These are phyloP conservation scores for Ochromonadaceae sp. DNA, from an alignment of 352 stramenopile species.

Conservation along the genomic window DNA sequence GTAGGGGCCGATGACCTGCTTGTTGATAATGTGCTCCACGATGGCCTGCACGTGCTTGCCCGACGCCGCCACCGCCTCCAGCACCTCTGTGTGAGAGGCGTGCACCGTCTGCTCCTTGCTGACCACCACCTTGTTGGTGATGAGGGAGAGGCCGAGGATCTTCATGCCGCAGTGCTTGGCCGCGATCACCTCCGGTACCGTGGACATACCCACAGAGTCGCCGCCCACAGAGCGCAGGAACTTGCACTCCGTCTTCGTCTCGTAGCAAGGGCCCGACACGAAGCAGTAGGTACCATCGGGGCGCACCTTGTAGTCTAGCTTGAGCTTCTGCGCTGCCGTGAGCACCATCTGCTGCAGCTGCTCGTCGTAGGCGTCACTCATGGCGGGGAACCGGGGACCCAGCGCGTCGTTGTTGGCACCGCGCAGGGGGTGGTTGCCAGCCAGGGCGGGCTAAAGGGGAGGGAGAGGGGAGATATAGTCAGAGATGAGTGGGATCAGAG, in stretches of 20 bases:
- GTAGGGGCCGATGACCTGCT: conserved; percentile 10
- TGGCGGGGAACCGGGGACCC: conserved; percentile 79
- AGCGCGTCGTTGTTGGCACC: conserved; percentile 87
- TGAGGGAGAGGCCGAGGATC: conserved; percentile 83
- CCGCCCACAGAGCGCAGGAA: conserved; percentile 75
- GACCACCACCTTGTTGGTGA: conserved; percentile 64
- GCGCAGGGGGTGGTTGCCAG: conserved; percentile 76
- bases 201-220: conserved; percentile 88
- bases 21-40: conserved; percentile 20
- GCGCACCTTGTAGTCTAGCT: conserved; percentile 57
- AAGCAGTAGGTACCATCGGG: conserved; percentile 82
- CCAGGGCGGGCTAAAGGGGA: conserved; percentile 46
- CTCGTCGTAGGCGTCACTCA: conserved; percentile 79
- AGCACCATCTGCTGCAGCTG: conserved; percentile 59
- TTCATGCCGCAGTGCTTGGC: conserved; percentile 79
- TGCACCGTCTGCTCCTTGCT: conserved; percentile 48
- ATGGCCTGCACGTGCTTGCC: conserved; percentile 45
- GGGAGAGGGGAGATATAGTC: background rate
- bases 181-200: conserved; percentile 85
- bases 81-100: conserved; percentile 76
- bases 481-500: background rate
- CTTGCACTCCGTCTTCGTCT: conserved; percentile 78
- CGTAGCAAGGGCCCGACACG: conserved; percentile 87
- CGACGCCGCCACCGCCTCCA: conserved; percentile 55
- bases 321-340: conserved; percentile 53